phyloP scores from a whole-genome alignment of 768 basidiomycete species.

The Udeniomyces megalosporus region DNA sequence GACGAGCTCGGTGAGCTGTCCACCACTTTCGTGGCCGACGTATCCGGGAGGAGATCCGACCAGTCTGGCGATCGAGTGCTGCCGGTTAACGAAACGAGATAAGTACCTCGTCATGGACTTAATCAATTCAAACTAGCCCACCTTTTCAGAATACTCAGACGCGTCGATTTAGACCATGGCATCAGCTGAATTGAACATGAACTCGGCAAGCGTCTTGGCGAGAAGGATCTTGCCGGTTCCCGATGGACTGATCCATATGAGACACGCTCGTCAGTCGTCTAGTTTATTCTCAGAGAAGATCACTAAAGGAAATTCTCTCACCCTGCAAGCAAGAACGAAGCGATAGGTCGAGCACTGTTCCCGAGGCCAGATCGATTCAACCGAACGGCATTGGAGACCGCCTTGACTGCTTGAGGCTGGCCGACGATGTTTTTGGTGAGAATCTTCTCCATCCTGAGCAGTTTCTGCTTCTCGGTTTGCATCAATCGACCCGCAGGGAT shows the following conservation, averaged over 20 bases:
- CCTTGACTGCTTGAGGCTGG: conserved; percentile 24
- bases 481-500: conserved; percentile 46
- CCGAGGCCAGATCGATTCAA: conserved; percentile 29
- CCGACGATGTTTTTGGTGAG: conserved; percentile 21
- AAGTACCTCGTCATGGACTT: too few relatives aligned
- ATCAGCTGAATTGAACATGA: conserved; percentile 31
- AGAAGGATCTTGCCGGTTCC: conserved; percentile 31
- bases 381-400: conserved; percentile 31
- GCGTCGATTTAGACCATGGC: conserved; percentile 26
- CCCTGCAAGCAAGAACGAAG: conserved; percentile 29
- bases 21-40: conserved; percentile 29
- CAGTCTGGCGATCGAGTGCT: too few relatives aligned
- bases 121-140: too few relatives aligned
- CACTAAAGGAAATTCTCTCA: too few relatives aligned
- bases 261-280: too few relatives aligned
- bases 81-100: too few relatives aligned
- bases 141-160: conserved; percentile 15
- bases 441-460: conserved; percentile 29
- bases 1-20: conserved; percentile 30
- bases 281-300: too few relatives aligned
- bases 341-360: conserved; percentile 29
- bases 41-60: too few relatives aligned
- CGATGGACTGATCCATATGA: too few relatives aligned
- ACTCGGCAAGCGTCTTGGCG: conserved; percentile 29
- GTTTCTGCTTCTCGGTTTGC: conserved; percentile 19